Conservation (phyloP, 2,329 filamentous ascomycete genomes). For the Epichloe hybrida region DNA sequence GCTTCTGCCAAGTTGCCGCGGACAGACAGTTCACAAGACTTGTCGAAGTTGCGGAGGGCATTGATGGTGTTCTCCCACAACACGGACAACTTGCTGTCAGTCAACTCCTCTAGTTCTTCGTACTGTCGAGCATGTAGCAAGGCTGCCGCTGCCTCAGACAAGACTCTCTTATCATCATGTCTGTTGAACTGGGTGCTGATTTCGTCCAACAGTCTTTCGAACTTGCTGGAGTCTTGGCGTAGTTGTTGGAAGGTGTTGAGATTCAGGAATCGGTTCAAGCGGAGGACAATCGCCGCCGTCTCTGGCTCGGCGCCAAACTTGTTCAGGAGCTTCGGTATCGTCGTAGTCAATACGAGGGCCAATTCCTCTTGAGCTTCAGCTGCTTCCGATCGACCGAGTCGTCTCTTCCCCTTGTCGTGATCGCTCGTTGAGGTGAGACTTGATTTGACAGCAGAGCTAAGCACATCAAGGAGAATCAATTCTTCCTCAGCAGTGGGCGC, state of each 20-base stretch:
- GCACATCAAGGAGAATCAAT: conserved; percentile 70
- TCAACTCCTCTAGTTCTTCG: conserved; percentile 76
- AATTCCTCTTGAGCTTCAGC: conserved; percentile 64
- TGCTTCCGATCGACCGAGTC: conserved; percentile 46
- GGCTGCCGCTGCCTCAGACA: conserved; percentile 70
- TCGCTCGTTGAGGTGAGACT: conserved; percentile 55
- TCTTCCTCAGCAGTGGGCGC: conserved; percentile 68
- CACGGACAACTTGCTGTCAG: conserved; percentile 63
- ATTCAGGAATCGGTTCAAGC: conserved; percentile 75
- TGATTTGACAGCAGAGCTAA: conserved; percentile 69
- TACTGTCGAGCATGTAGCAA: conserved; percentile 76
- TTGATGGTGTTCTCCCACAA: conserved; percentile 79
- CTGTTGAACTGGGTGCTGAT: conserved; percentile 87
- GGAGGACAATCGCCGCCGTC: conserved; percentile 73
- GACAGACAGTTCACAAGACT: conserved; percentile 55
- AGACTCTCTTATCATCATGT: conserved; percentile 76
- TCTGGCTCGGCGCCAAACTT: conserved; percentile 87
- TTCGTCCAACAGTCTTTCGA: conserved; percentile 72
- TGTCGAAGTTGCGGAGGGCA: conserved; percentile 56
- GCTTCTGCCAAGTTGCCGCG: conserved; percentile 55
- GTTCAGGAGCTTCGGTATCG: conserved; percentile 76
- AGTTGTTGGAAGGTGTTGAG: conserved; percentile 80
- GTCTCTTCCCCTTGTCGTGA: conserved; percentile 45
- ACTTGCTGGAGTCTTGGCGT: conserved; percentile 70
- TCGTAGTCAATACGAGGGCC: conserved; percentile 60